A percentile compares a stretch with the other conserved stretches of the same genome.
phyloP scores from a whole-genome alignment of 2,329 filamentous ascomycete genomes.

The Trichoderma sp. region DNA sequence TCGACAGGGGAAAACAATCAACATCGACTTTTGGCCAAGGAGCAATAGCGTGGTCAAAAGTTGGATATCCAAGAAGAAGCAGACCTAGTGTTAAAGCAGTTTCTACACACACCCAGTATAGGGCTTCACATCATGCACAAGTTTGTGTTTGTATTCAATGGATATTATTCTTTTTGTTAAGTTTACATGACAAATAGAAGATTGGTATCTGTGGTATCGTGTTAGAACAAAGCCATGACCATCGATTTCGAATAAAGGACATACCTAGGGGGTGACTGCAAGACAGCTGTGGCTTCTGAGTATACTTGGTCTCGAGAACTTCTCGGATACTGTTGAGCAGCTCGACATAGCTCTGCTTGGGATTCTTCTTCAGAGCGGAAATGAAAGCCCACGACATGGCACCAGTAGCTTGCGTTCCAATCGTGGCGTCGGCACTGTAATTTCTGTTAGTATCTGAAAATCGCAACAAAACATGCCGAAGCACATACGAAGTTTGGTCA shows the following conservation, averaged over 20 bases:
- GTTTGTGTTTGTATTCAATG: not conserved
- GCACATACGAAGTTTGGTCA: conserved; percentile 76
- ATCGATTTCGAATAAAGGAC: conserved; percentile 32
- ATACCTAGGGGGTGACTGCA: conserved; percentile 94
- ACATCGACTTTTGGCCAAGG: conserved; percentile 3
- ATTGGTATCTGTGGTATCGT: conserved; percentile 55
- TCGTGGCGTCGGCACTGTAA: conserved; percentile 81
- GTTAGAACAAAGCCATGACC: conserved; percentile 19
- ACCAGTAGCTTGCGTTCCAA: conserved; percentile 84
- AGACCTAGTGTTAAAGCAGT: not conserved
- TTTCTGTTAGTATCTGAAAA: conserved; percentile 27
- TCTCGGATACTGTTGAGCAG: conserved; percentile 94
- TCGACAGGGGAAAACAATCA: not conserved
- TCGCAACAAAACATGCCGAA: not conserved
- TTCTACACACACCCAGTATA: not conserved
- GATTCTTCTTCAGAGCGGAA: conserved; percentile 84
- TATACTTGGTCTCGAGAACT: conserved; percentile 81
- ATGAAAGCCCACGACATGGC: conserved; percentile 99
- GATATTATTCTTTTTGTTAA: not conserved
- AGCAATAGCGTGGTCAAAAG: not conserved
- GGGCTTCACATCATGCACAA: not conserved
- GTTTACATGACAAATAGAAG: conserved; percentile 67
- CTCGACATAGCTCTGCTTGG: conserved; percentile 94
- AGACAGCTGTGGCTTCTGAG: conserved; percentile 93
- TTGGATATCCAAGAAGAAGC: conserved; percentile 10